These are phyloP conservation scores for Scleroderma bovista DNA, from an alignment of 768 basidiomycete species.

Conservation along the genomic window DNA sequence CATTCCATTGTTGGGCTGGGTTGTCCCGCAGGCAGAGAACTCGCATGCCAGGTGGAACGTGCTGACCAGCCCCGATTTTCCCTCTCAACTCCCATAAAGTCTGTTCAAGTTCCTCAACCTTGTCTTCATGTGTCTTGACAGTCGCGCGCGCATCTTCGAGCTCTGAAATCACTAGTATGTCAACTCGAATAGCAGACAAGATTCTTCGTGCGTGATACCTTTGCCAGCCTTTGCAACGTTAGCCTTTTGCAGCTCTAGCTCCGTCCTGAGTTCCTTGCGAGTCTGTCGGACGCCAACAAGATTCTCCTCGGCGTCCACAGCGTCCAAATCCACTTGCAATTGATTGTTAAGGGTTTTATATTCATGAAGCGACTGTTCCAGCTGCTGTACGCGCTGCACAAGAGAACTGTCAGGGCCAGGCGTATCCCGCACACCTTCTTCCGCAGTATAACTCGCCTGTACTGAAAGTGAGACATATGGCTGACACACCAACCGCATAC, in stretches of 20 bases:
- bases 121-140: constrained; percentile 36
- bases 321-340: constrained; percentile 46
- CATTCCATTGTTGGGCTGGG: constrained; percentile 79
- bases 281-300: constrained; percentile 15
- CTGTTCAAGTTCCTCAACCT: constrained; percentile 72
- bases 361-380: constrained; percentile 49
- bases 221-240: constrained; percentile 34
- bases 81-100: constrained; percentile 72
- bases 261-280: constrained; percentile 36
- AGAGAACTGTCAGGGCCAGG: constrained; percentile 27
- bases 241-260: constrained; percentile 34
- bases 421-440: constrained; percentile 40
- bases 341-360: constrained; percentile 46
- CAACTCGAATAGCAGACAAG: not conserved
- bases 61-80: constrained; percentile 69
- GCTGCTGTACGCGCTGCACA: constrained; percentile 43
- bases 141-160: constrained; percentile 36
- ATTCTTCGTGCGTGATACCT: constrained; percentile 30
- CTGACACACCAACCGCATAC: constrained; percentile 18
- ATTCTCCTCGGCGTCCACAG: constrained; percentile 32
- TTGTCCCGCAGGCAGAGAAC: constrained; percentile 70
- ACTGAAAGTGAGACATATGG: not conserved
- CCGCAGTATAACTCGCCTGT: constrained; percentile 60
- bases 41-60: constrained; percentile 66
- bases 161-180: constrained; percentile 28